phyloP scores from a whole-genome alignment of 177 flowering plant genomes.

The Vitis hybrid region DNA sequence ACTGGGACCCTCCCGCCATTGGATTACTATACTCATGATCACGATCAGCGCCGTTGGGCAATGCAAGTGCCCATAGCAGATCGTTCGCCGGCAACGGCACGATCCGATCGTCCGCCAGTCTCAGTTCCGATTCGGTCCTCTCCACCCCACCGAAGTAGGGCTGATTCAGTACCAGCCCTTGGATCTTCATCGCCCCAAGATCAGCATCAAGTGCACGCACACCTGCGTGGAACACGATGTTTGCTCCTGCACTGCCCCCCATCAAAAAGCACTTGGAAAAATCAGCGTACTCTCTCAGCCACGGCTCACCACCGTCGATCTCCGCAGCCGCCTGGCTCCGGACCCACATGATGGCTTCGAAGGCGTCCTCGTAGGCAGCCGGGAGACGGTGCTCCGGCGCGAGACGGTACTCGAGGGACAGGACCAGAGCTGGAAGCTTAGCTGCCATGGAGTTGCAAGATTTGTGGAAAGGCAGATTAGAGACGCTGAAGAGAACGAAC shows the following conservation, averaged over 20 bases:
- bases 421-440: conserved; percentile 29
- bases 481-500: conserved; percentile 38
- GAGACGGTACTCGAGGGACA: conserved; percentile 66
- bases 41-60: conserved; percentile 48
- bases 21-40: conserved; percentile 58
- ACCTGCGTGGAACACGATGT: conserved; percentile 47
- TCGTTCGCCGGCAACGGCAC: conserved; percentile 35
- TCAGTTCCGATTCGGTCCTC: conserved; percentile 48
- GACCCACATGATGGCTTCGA: conserved; percentile 51
- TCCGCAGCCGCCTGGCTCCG: conserved; percentile 22
- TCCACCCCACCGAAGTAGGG: conserved; percentile 52
- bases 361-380: conserved; percentile 65
- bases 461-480: conserved; percentile 27
- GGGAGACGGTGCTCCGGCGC: conserved; percentile 78
- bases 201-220: conserved; percentile 33
- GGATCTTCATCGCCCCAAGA: conserved; percentile 31
- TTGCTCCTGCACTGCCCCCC: conserved; percentile 61
- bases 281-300: conserved; percentile 46
- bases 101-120: conserved; percentile 27
- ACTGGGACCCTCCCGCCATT: not conserved
- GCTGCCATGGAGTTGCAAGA: conserved; percentile 29
- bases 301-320: conserved; percentile 26
- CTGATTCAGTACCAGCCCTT: conserved; percentile 47
- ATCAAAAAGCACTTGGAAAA: conserved; percentile 43
- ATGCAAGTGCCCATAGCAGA: conserved; percentile 42